These are phyloP conservation scores for Talaromyces sp. DNA, from an alignment of 2,329 filamentous ascomycete genomes.

Conservation along the genomic window DNA sequence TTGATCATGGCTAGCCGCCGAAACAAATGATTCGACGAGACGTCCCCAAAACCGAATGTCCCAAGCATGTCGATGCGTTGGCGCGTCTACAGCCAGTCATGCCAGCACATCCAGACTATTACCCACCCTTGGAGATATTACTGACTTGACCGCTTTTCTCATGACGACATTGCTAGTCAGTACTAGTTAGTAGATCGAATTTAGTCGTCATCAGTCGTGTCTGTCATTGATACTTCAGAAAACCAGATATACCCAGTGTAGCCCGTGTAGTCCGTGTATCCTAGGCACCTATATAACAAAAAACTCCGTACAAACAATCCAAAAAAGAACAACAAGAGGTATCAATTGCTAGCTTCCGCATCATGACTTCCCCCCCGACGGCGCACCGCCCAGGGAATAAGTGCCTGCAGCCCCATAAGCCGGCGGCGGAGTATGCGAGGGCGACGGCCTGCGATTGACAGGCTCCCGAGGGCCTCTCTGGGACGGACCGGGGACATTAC, in stretches of 20 bases:
- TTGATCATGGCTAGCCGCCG: neutral
- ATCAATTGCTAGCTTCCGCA: neutral
- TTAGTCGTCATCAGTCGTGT: too few relatives aligned
- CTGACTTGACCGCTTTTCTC: neutral
- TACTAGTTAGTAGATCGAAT: neutral
- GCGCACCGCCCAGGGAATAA: constrained; percentile 27
- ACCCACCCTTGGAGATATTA: neutral
- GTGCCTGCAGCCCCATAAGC: constrained; percentile 36
- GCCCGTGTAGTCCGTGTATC: neutral
- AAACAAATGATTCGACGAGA: neutral
- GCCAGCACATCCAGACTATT: neutral
- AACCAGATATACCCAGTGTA: neutral
- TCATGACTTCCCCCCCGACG: constrained; percentile 27
- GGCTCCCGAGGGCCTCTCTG: constrained; percentile 24
- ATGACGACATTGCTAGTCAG: neutral
- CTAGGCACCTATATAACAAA: neutral
- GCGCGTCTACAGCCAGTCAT: neutral
- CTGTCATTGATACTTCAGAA: neutral
- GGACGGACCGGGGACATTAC: neutral
- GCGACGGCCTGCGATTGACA: constrained; percentile 24
- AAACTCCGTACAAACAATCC: neutral
- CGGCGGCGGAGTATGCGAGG: constrained; percentile 36
- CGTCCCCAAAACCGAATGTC: neutral
- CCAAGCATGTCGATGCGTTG: neutral
- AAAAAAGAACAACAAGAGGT: neutral